phyloP scores from a whole-genome alignment of 1,284 basidiomycete genomes.

The Taiwanofungus camphoratus region DNA sequence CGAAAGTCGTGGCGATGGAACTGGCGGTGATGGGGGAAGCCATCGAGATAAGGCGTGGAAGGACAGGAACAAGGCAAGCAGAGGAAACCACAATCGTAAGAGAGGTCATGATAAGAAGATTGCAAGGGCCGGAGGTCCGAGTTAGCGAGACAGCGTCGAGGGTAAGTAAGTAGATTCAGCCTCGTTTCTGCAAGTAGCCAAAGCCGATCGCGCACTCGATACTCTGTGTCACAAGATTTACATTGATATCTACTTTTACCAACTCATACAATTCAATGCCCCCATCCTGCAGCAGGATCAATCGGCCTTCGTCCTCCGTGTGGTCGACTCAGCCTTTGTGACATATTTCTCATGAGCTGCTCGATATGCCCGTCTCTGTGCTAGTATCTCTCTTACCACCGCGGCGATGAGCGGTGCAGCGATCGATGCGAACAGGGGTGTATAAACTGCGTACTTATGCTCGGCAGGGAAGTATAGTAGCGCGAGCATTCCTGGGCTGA shows the following conservation, averaged over 20 bases:
- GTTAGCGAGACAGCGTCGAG: too few species aligned
- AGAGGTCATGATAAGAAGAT: slow-evolving; percentile 76
- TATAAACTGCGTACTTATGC: slow-evolving; percentile 93
- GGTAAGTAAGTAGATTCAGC: too few species aligned
- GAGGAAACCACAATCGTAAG: slow-evolving; percentile 59
- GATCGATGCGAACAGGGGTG: slow-evolving; percentile 86
- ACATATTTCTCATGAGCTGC: not conserved
- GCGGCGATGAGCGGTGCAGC: slow-evolving; percentile 79
- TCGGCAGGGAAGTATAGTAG: slow-evolving; percentile 95
- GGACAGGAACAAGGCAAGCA: slow-evolving; percentile 62
- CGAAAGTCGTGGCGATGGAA: slow-evolving; percentile 30
- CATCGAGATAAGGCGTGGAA: slow-evolving; percentile 58
- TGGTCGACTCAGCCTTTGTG: too few species aligned
- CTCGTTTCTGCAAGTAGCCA: too few species aligned
- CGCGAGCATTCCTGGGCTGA: slow-evolving; percentile 94
- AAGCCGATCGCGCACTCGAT: too few species aligned
- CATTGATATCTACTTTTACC: too few species aligned
- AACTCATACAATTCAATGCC: too few species aligned
- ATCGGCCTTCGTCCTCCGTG: too few species aligned
- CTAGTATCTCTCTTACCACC: slow-evolving; percentile 59
- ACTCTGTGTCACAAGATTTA: too few species aligned
- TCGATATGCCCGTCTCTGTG: slow-evolving; percentile 40
- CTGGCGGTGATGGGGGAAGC: slow-evolving; percentile 24
- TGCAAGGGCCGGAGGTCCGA: slow-evolving; percentile 43
- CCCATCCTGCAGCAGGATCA: too few species aligned